Evolutionary conservation across 331 rosid genomes (phyloP), one percentile per base, ranked within the genome.

Genomic region (Rosa hybrid): DNA sequence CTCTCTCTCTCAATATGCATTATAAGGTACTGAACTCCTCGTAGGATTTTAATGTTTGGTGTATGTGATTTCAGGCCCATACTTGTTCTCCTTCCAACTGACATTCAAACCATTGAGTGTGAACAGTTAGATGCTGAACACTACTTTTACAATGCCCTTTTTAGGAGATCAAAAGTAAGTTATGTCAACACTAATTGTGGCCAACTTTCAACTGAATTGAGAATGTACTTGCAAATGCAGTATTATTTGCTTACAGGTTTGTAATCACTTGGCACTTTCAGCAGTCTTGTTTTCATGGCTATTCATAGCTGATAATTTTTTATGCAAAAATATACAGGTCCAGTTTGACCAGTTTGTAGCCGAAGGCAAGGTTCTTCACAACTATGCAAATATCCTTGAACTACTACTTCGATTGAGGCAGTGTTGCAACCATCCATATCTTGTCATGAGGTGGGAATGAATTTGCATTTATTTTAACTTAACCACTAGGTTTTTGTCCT

Each of bases 351-450:
- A 90, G 78, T 94, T 91, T 85, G 90, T 94, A 41, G 93, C 92
- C 49, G 90, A 86, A 91, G 94, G 97, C 51, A 91, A 92, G 79
- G 93, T 92, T 84, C 90, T 94, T 49, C 87, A 89, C 84, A 89
- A 94, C 85, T 94, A 88, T 83, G 94, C 96, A 0, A 88, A 84
- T 81, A 89, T 94, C 87, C 98, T 94, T 21, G 98, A 92, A 86
- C 86, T 94, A 71, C 89, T 92, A 74, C 85, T 92, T 78, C 94
- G 92, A 81, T 78, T 94, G 84, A 91, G 98, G 78, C 97, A 92
- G 82, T 92, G 97, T 82, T 94, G 97, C 82, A 92, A 91, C 87
- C 97, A 94, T 82, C 98, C 97, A 0, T 91, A 84, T 82, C 89
- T 94, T 80, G 91, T 92, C 73, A 86, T 91, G 91, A 82, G 98